phyloP scores from a whole-genome alignment of 148 eudicot genomes.

The Drosera capensis region DNA sequence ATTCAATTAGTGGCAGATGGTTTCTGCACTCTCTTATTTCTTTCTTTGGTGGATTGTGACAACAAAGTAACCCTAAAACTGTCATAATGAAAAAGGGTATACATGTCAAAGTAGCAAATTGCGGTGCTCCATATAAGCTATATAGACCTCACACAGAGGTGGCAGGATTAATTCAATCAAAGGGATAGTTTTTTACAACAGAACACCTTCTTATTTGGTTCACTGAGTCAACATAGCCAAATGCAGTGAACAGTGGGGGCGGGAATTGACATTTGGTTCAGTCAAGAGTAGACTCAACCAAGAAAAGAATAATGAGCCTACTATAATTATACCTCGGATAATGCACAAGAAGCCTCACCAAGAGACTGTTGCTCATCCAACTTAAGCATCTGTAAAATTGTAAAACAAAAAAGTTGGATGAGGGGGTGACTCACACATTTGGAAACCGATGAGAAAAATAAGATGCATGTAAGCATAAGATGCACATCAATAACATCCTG shows the following conservation, averaged over 20 bases:
- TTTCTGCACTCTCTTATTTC: too few relatives aligned
- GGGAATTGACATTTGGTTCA: too few relatives aligned
- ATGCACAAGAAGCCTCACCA: constrained; percentile 81
- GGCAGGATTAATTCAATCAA: too few relatives aligned
- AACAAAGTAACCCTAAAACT: too few relatives aligned
- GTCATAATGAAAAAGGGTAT: too few relatives aligned
- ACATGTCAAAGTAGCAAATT: too few relatives aligned
- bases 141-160: background rate
- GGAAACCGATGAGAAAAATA: background rate
- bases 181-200: too few relatives aligned
- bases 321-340: constrained; percentile 53
- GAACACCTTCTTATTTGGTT: too few relatives aligned
- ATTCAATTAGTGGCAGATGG: background rate
- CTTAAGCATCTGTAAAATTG: constrained; percentile 51
- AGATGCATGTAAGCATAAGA: background rate
- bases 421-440: background rate
- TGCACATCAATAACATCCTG: too few relatives aligned
- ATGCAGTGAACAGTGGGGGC: too few relatives aligned
- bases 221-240: too few relatives aligned
- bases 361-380: constrained; percentile 93
- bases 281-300: background rate
- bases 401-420: constrained; percentile 4
- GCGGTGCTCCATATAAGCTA: background rate
- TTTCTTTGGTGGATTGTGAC: too few relatives aligned
- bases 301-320: background rate